These are phyloP conservation scores for Fusarium sublunatum DNA, from an alignment of 2,329 filamentous ascomycete species.

Conservation along the genomic window DNA sequence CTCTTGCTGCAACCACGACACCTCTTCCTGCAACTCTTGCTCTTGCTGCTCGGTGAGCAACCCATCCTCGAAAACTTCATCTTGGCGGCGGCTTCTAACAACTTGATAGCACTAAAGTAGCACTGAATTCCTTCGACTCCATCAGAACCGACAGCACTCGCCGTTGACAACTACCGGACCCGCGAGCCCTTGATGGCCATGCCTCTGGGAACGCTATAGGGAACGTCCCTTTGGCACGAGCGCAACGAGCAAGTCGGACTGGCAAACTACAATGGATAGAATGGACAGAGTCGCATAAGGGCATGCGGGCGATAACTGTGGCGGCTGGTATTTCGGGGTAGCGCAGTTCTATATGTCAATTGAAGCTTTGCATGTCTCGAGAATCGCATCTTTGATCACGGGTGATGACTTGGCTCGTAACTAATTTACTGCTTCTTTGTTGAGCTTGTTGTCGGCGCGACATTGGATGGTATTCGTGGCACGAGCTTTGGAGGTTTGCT, in stretches of 20 bases:
- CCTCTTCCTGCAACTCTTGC: conserved; percentile 40
- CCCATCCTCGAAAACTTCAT: not conserved
- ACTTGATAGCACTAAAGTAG: conserved; percentile 45
- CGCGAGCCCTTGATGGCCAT: conserved; percentile 25
- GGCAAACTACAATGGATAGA: conserved; percentile 11
- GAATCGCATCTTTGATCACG: conserved; percentile 2
- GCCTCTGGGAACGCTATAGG: conserved; percentile 18
- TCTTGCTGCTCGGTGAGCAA: conserved; percentile 45
- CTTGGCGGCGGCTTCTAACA: conserved; percentile 13
- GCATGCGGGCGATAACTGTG: conserved; percentile 39
- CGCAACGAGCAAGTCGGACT: conserved; percentile 22
- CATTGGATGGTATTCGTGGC: not conserved
- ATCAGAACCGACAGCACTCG: conserved; percentile 30
- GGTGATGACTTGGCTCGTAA: conserved; percentile 8
- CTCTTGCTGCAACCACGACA: conserved; percentile 42
- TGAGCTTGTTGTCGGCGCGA: not conserved
- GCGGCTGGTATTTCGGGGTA: conserved; percentile 38
- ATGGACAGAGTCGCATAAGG: conserved; percentile 36
- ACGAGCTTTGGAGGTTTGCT: not conserved
- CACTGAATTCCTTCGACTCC: conserved; percentile 42
- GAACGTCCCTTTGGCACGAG: conserved; percentile 7
- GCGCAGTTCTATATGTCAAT: conserved; percentile 41
- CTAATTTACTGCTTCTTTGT: not conserved
- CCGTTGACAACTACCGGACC: conserved; percentile 6
- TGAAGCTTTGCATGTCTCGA: conserved; percentile 43